Conservation (phyloP, 2,329 filamentous ascomycete genomes). For the Nothopassalora personata region DNA sequence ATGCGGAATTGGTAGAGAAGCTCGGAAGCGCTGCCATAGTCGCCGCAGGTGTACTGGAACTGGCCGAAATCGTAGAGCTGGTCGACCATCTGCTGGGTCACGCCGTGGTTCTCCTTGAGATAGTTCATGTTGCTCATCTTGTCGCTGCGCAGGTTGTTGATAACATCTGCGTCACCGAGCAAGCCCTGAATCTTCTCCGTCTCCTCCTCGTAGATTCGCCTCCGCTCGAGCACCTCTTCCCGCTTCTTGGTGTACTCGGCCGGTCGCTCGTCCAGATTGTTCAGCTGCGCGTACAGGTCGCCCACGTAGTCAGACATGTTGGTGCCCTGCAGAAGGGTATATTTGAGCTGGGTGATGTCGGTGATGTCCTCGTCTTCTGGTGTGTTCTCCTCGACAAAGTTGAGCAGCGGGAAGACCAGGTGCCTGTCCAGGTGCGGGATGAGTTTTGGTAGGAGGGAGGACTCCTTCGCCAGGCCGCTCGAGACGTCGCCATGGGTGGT, state of each 20-base stretch:
- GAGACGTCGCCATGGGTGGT: constrained; percentile 33
- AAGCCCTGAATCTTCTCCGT: constrained; percentile 84
- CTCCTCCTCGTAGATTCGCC: constrained; percentile 80
- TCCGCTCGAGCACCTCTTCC: constrained; percentile 76
- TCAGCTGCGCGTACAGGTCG: constrained; percentile 81
- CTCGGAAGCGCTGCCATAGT: constrained; percentile 84
- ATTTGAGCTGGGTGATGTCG: constrained; percentile 80
- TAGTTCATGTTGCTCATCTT: constrained; percentile 99
- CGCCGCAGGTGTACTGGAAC: constrained; percentile 96
- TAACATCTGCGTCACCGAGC: constrained; percentile 80
- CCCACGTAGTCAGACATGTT: constrained; percentile 99
- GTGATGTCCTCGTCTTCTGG: constrained; percentile 69
- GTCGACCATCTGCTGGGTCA: constrained; percentile 93
- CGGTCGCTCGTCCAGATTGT: constrained; percentile 71
- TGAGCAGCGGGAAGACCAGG: constrained; percentile 91
- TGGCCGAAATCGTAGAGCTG: constrained; percentile 92
- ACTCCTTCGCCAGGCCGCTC: constrained; percentile 53
- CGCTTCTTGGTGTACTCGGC: constrained; percentile 84
- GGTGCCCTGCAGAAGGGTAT: constrained; percentile 88
- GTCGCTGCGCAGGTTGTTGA: constrained; percentile 86
- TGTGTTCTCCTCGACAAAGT: constrained; percentile 77
- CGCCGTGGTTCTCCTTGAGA: constrained; percentile 91
- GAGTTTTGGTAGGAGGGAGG: constrained; percentile 81
- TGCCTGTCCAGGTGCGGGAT: constrained; percentile 92
- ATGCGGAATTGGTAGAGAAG: constrained; percentile 97